Evolutionary conservation across 179 eudicot genomes (phyloP), one percentile per base, ranked within the genome.

Genomic region (Silene vulgaris): DNA sequence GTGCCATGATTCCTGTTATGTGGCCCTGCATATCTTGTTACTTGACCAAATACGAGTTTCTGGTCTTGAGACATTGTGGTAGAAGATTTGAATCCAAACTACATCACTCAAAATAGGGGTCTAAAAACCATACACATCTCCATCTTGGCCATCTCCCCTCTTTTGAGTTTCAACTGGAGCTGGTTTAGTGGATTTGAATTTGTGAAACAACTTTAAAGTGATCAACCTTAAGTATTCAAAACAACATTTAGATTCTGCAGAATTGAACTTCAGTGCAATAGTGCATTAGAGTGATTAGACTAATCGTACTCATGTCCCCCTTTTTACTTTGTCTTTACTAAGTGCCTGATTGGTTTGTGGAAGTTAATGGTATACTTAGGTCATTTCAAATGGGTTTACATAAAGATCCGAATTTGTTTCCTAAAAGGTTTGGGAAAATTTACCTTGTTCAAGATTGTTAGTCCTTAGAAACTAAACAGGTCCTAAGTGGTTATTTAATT

Each of bases 1-100:
- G 81, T n/a, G 21, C 62, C 37, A 7, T 78, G n/a, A 16, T 54
- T 75, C 30, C 66, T 16, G 13, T 16, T 28, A 74, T 40, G 19
- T 37, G 40, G 67, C 11, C 56, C 8, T 32, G 68, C 52, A 45
- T 45, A 73, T 60, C 73, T 60, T 65, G 45, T 40, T 21, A 16
- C 73, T 59, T 21, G 21, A 16, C 69, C 19, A 54, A 57, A 68
- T 2, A 52, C 8, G 21, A 62, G 68, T 75, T 79, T 63, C 57
- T 69, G 75, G 30, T 57, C 61, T 70, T 70, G 45, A 72, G 54
- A 43, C 14, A 45, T 9, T 1, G 13, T 35, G 40, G 40, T 35
- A 35, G 40, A 8, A 5, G 43, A 37, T 37, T 37, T 37, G 30
- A 35, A 35, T 35, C 23, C 16, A 21, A 17, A 5, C 56, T 69